These are phyloP conservation scores for Coemansia sp. DNA, from an alignment of 371 early-diverging fungal species.

Conservation along the genomic window DNA sequence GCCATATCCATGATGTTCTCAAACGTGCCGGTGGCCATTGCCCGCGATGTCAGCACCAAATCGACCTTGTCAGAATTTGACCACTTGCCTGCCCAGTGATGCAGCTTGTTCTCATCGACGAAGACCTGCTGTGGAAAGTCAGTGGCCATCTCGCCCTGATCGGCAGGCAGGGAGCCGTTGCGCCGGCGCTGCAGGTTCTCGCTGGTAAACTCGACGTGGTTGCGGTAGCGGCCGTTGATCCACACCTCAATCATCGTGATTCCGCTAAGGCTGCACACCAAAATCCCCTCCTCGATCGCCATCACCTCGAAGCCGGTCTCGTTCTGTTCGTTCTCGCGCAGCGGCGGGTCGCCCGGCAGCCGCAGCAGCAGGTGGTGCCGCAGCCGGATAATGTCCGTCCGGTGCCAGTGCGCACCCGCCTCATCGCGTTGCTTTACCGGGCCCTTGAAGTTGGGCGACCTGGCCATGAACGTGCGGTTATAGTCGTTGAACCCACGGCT, in stretches of 20 bases:
- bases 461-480: conserved; percentile 65
- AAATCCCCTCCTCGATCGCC: conserved; percentile 47
- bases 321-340: conserved; percentile 7
- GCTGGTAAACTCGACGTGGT: conserved; percentile 58
- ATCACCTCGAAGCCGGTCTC: conserved; percentile 25
- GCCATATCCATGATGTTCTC: conserved; percentile 42
- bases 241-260: conserved; percentile 59
- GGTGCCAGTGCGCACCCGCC: conserved; percentile 66
- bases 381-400: conserved; percentile 62
- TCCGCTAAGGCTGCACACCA: conserved; percentile 54
- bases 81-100: conserved; percentile 40
- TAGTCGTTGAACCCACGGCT: conserved; percentile 65
- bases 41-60: conserved; percentile 51
- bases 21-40: conserved; percentile 43
- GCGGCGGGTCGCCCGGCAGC: conserved; percentile 57
- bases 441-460: conserved; percentile 53
- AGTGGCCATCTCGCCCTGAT: conserved; percentile 19
- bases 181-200: conserved; percentile 47
- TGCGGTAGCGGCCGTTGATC: conserved; percentile 55
- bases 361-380: conserved; percentile 64
- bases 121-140: conserved; percentile 21
- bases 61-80: conserved; percentile 40
- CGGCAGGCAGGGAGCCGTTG: conserved; percentile 28
- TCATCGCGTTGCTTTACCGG: conserved; percentile 59
- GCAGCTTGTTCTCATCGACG: conserved; percentile 10